Base-by-base conservation (phyloP, 768 basidiomycete genomes). In the Agaricus sinodeliciosus region DNA sequence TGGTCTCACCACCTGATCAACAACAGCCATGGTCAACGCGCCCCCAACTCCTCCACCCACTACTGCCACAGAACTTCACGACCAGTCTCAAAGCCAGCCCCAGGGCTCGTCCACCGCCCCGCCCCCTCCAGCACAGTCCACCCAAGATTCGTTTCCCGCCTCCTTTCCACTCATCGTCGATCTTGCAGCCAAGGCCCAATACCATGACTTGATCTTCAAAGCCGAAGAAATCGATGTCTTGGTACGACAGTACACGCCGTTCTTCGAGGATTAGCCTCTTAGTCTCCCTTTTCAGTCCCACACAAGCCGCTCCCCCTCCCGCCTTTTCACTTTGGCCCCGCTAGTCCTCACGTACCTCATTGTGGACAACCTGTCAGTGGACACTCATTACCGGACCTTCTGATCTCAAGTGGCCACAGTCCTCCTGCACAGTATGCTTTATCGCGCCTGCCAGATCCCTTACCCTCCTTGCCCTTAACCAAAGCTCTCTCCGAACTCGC, bases 291-390 rank as follows among this genome's bases (percentile, higher is more conserved):
- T 52, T 15, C 43, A 50, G 40, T 48, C 61, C 75, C 74, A 65
- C 64, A 22, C 61, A 66, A 36, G 69, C 63, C 55, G 73, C 19
- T 69, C 71, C 42, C 63, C 63, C 36, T 72, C 69, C 31, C 74
- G 79, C 41, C 59, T 88, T 16, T 67, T 85, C 34, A 60, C 84
- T 31, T 72, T 76, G 9, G 73, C 75, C 3, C 85, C 85, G 12
- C 67, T 88, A 28, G 78, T 85, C 18, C 73, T 90, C 11, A 74
- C 78, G 4, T 84, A 87, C 66, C 70, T 88, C 40, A 82, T 83
- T 40, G 51, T 75, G 37, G 80, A 88, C 58, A 74, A 86, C 54
- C 61, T 82, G 87, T 84, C 59, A 61, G 84, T 54, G 9, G 13
- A 54, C 18, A 48, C 27, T 37, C 39, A 42, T 34, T 51, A 11